Conservation (phyloP, 345 rosid species). For the Acer negundo region DNA sequence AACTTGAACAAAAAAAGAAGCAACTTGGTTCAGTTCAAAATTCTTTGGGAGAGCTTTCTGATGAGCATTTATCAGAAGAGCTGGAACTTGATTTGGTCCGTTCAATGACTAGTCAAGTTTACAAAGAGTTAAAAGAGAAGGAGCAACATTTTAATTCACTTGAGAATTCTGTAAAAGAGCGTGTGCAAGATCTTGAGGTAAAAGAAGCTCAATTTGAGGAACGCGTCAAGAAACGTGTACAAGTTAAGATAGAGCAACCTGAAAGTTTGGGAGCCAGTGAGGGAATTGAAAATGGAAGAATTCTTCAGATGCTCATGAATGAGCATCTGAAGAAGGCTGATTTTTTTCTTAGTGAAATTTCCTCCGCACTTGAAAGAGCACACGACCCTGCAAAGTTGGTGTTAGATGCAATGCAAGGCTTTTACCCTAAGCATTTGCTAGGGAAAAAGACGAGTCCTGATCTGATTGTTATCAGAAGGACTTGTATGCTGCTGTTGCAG, state of each 20-base stretch:
- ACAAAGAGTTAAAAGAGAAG: no score
- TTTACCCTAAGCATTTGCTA: conserved; percentile 38
- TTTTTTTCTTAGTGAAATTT: conserved; percentile 33
- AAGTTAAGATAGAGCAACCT: conserved; percentile 21
- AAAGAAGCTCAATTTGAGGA: no score
- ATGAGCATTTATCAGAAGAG: no score
- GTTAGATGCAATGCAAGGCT: conserved; percentile 53
- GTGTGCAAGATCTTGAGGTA: no score
- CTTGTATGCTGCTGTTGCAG: conserved; percentile 52
- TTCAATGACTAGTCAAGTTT: no score
- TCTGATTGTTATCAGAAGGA: conserved; percentile 34
- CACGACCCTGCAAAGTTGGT: conserved; percentile 62
- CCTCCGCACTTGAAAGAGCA: conserved; percentile 28
- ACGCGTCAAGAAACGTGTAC: no score
- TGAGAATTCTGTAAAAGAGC: no score
- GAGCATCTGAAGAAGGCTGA: conserved; percentile 38
- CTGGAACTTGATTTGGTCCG: no score
- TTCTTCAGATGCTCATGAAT: conserved; percentile 48
- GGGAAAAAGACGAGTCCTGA: conserved; percentile 29
- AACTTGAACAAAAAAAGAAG: no score
- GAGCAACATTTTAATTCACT: no score
- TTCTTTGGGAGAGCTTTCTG: no score
- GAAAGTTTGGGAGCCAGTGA: conserved; percentile 1
- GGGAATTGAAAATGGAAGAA: conserved; percentile 34
- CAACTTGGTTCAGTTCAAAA: no score